phyloP scores from a whole-genome alignment of 148 eudicot species.

The Bassia scoparia region DNA sequence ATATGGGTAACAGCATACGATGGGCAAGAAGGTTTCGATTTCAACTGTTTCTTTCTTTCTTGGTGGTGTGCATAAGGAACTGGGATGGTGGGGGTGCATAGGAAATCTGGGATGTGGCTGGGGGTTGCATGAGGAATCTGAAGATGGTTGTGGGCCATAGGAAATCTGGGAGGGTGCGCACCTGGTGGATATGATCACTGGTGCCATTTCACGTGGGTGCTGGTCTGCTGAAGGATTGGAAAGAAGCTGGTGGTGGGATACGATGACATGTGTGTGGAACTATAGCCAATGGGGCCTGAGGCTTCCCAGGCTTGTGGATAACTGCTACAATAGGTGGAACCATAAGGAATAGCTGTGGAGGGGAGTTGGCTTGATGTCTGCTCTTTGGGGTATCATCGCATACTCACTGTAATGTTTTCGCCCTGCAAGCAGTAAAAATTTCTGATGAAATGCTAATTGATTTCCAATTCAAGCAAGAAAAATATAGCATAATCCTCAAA shows the following conservation, averaged over 20 bases:
- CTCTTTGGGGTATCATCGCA: constrained; percentile 56
- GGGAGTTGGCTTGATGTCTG: constrained; percentile 33
- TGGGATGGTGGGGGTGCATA: constrained; percentile 17
- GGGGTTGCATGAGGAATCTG: constrained; percentile 2
- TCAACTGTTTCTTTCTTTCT: constrained; percentile 36
- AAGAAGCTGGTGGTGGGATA: constrained; percentile 37
- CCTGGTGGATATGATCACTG: constrained; percentile 32
- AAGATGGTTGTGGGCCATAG: constrained; percentile 13
- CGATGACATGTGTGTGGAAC: constrained; percentile 33
- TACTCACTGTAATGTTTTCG: constrained; percentile 48
- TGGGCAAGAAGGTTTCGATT: constrained; percentile 30
- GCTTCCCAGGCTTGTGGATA: constrained; percentile 32
- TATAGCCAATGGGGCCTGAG: constrained; percentile 32
- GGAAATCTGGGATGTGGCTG: constrained; percentile 15
- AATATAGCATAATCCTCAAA: background rate
- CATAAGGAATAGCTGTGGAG: constrained; percentile 38
- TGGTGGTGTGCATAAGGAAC: constrained; percentile 15
- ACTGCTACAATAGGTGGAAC: constrained; percentile 31
- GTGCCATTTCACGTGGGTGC: constrained; percentile 18
- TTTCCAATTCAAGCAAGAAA: background rate
- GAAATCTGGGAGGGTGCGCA: constrained; percentile 12
- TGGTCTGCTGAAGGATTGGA: constrained; percentile 34
- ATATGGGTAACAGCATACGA: constrained; percentile 41
- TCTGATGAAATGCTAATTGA: background rate
- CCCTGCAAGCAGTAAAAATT: constrained; percentile 41